phyloP scores from a whole-genome alignment of 2,329 filamentous ascomycete genomes.

The Domatiomyces catenatus region DNA sequence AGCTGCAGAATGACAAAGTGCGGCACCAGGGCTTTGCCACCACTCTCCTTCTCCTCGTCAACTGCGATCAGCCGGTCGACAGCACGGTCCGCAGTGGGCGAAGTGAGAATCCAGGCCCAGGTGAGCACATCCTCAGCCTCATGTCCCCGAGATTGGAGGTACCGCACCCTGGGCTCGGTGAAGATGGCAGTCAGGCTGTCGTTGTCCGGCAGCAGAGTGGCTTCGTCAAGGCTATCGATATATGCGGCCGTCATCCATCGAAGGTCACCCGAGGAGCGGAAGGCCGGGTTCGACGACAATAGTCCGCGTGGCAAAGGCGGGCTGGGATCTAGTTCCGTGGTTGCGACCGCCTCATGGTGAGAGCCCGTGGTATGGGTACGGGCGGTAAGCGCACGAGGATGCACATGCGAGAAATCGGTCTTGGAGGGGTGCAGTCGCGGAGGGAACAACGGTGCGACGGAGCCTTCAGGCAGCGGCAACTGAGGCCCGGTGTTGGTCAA shows the following conservation, averaged over 20 bases:
- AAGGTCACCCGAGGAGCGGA: background rate
- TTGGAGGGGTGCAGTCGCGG: background rate
- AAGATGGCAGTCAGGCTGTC: background rate
- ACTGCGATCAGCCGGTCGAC: slow-evolving; percentile 23
- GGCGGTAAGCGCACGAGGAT: background rate
- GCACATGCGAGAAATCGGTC: background rate
- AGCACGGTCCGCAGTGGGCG: slow-evolving; percentile 23
- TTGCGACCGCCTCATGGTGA: background rate
- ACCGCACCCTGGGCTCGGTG: background rate
- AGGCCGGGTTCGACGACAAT: background rate
- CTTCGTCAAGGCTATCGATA: background rate
- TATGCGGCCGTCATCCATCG: background rate
- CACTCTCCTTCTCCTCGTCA: slow-evolving; percentile 11
- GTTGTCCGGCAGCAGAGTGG: background rate
- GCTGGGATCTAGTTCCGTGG: background rate
- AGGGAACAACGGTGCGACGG: background rate
- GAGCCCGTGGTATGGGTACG: background rate
- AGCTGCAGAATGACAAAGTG: slow-evolving; percentile 34
- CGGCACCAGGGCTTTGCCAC: slow-evolving; percentile 21
- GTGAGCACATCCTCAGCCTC: slow-evolving; percentile 26
- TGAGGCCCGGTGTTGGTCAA: background rate
- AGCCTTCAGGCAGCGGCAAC: background rate
- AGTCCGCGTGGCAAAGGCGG: background rate
- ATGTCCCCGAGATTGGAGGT: slow-evolving; percentile 18
- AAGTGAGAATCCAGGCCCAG: slow-evolving; percentile 34